phyloP scores from a whole-genome alignment of 345 rosid genomes.

The Excoecaria agallocha region DNA sequence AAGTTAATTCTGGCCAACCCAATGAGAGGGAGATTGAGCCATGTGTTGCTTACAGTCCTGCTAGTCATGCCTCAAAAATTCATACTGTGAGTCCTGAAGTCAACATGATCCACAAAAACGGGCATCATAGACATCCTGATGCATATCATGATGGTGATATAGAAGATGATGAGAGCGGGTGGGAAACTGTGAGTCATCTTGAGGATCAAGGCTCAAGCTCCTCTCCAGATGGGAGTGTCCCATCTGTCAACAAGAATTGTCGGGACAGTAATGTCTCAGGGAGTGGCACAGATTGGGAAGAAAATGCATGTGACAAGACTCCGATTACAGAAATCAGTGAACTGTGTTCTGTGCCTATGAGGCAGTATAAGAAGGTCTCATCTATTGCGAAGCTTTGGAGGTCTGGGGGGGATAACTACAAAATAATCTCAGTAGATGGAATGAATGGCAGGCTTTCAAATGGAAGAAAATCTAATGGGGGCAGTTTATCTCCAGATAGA shows the following conservation, averaged over 20 bases:
- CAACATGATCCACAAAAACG: conserved; percentile 32
- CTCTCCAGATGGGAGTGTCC: conserved; percentile 62
- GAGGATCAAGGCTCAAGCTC: conserved; percentile 79
- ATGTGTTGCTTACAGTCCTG: conserved; percentile 38
- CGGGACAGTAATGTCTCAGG: conserved; percentile 48
- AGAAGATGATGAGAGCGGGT: conserved; percentile 89
- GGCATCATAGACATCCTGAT: conserved; percentile 35
- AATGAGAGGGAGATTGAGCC: conserved; percentile 44
- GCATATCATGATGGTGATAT: conserved; percentile 44
- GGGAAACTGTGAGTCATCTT: conserved; percentile 93
- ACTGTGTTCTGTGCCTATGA: conserved; percentile 51
- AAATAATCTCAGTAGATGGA: conserved; percentile 65
- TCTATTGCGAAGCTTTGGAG: conserved; percentile 82
- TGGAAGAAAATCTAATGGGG: conserved; percentile 63
- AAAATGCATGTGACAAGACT: conserved; percentile 50
- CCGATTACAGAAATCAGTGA: conserved; percentile 62
- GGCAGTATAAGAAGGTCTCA: conserved; percentile 55
- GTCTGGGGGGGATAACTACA: conserved; percentile 58
- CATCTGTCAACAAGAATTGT: conserved; percentile 45
- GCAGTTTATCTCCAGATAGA: conserved; percentile 54
- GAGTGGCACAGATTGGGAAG: conserved; percentile 60
- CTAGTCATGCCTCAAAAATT: conserved; percentile 47
- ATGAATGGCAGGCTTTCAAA: conserved; percentile 64
- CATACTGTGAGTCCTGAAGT: conserved; percentile 53
- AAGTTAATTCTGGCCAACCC: conserved; percentile 43